phyloP scores from a whole-genome alignment of 495 filamentous ascomycete genomes.

The Penicillium canescens region DNA sequence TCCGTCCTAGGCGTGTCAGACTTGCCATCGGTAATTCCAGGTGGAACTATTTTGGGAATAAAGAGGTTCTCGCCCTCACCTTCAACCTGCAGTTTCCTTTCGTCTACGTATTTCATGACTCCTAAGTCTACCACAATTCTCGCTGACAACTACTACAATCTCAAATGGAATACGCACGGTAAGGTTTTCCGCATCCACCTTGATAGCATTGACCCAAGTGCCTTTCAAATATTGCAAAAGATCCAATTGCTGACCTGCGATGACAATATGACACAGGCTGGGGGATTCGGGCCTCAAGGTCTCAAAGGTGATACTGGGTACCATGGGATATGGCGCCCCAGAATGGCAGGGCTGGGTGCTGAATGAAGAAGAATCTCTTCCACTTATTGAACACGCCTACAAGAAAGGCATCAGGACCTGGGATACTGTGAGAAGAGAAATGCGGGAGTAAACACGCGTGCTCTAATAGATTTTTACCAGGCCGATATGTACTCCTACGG shows the following conservation, averaged over 20 bases:
- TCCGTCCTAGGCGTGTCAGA: constrained; percentile 8
- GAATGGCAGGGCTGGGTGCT: constrained; percentile 56
- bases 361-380: constrained; percentile 51
- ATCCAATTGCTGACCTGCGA: constrained; percentile 7
- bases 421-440: constrained; percentile 57
- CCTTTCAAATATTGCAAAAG: constrained; percentile 5
- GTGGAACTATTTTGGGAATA: not conserved
- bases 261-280: constrained; percentile 33
- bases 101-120: constrained; percentile 4
- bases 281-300: constrained; percentile 59
- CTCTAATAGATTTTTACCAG: constrained; percentile 12
- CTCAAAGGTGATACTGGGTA: constrained; percentile 56
- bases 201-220: constrained; percentile 6
- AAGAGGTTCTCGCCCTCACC: constrained; percentile 8
- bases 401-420: constrained; percentile 61
- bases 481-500: constrained; percentile 73
- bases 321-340: constrained; percentile 52
- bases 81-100: constrained; percentile 8
- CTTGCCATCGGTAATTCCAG: not conserved
- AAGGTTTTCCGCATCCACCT: constrained; percentile 9
- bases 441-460: not conserved
- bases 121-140: constrained; percentile 8
- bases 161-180: constrained; percentile 15
- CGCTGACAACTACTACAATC: constrained; percentile 7
- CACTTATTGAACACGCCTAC: constrained; percentile 50